These are phyloP conservation scores for Pichia paraexigua DNA, from an alignment of 805 yeast species.

Conservation along the genomic window DNA sequence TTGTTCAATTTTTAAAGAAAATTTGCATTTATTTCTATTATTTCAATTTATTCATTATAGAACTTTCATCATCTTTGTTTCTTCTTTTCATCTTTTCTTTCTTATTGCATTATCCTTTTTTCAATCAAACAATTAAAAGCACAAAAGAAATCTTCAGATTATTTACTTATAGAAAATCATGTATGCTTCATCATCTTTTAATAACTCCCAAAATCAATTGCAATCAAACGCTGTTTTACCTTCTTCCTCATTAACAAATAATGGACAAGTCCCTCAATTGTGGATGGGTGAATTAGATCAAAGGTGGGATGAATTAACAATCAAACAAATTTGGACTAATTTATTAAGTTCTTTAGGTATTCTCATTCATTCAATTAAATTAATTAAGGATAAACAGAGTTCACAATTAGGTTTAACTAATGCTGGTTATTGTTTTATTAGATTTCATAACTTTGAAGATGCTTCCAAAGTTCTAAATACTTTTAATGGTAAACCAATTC, in stretches of 20 bases:
- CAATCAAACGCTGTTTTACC: neutral
- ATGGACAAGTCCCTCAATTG: slow-evolving; percentile 33
- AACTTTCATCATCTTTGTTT: neutral
- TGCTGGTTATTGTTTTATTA: slow-evolving; percentile 78
- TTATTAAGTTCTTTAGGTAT: slow-evolving; percentile 48
- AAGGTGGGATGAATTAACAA: slow-evolving; percentile 65
- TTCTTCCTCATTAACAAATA: slow-evolving; percentile 7
- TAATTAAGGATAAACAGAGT: slow-evolving; percentile 57
- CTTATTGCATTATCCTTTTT: too few relatives aligned
- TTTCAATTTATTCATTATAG: neutral
- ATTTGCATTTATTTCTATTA: neutral
- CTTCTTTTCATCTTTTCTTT: neutral
- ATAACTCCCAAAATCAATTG: neutral
- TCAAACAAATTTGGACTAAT: slow-evolving; percentile 60
- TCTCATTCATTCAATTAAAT: slow-evolving; percentile 44
- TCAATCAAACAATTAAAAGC: too few relatives aligned
- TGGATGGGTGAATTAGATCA: slow-evolving; percentile 94
- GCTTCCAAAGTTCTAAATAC: slow-evolving; percentile 60
- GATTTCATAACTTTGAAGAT: slow-evolving; percentile 51
- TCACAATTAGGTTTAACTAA: slow-evolving; percentile 31
- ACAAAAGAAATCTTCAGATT: too few relatives aligned
- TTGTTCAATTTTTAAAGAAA: neutral
- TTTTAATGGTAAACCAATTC: slow-evolving; percentile 60
- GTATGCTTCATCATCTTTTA: neutral
- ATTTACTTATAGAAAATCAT: neutral